Base-by-base conservation (phyloP, 306 rosid species). In the Vigna hirtella region DNA sequence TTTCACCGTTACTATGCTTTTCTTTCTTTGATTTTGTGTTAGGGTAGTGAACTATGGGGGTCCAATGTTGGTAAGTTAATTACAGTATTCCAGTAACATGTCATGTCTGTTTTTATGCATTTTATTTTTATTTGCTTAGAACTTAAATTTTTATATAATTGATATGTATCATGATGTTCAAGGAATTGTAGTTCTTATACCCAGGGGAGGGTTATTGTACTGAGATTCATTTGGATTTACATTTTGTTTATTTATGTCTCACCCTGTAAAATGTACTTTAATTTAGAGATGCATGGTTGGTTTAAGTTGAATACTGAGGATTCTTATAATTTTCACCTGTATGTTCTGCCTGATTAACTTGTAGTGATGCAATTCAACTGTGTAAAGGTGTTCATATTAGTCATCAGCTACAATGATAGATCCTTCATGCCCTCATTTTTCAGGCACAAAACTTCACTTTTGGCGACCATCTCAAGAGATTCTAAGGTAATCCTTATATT, bases 401-500 rank as follows among this genome's bases (percentile, higher is more conserved):
- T 66, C 20, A 52, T 72, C 70, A 51, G 64, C 45, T 77, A 45
- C 57, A 43, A 59, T 83, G 73, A 70, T 74, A 48, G 76, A 50
- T 83, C 52, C 66, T 84, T 80, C 26, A 47, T 66, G 53, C 62
- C 56, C 73, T 79, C 67, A 40, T 80, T 82, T 77, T 70, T 67
- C 90, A 93, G 98, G 78, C 96, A 93, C 77, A 89, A 81, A 74
- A 69, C 90, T 20, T 90, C 97, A 10, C 93, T 88, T 78, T 88
- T 93, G 90, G 93, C 78, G 82, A 85, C 91, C 64, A 83, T 91
- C 72, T 85, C 98, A n/a, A 86, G 84, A 84, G 94, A 91, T 83
- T 91, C 97, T 5, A 93, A 89, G 98, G 97, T 90, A 72, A 66
- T 49, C 71, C 30, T 36, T 53, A 38, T 10, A 16, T 80, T 80